These are phyloP conservation scores for Cordyceps militaris DNA, from an alignment of 2,329 filamentous ascomycete genomes.

Conservation along the genomic window DNA sequence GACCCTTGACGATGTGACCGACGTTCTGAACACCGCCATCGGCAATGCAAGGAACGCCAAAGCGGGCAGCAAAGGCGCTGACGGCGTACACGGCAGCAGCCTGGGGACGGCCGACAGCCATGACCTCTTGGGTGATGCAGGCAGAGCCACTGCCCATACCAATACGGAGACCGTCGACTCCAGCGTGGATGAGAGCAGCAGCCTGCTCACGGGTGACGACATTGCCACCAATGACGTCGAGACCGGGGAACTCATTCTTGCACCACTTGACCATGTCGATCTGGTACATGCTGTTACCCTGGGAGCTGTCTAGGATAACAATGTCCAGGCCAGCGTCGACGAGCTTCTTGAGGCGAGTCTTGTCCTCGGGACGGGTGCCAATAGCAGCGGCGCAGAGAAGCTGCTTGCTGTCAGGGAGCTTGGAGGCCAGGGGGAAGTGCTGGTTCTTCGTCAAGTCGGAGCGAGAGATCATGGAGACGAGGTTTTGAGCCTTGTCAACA, in stretches of 20 bases:
- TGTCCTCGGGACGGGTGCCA: conserved; percentile 91
- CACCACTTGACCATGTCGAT: conserved; percentile 97
- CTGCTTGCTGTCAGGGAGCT: conserved; percentile 95
- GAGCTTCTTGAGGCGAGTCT: conserved; percentile 74
- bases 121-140: conserved; percentile 99
- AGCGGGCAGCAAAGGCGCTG: conserved; percentile 78
- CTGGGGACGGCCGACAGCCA: conserved; percentile 96
- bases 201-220: conserved; percentile 97
- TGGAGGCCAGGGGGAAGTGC: conserved; percentile 92
- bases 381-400: conserved; percentile 92
- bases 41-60: conserved; percentile 95
- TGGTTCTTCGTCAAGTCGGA: conserved; percentile 99
- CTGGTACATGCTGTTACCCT: conserved; percentile 98
- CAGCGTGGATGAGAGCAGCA: conserved; percentile 82
- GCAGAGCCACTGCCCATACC: conserved; percentile 98
- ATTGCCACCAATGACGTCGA: conserved; percentile 97
- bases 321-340: conserved; percentile 94
- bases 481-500: conserved; percentile 73
- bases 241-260: conserved; percentile 74
- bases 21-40: conserved; percentile 98
- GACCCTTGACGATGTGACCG: conserved; percentile 97
- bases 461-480: conserved; percentile 85
- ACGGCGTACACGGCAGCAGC: conserved; percentile 90
- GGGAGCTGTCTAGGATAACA: conserved; percentile 89
- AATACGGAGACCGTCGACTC: conserved; percentile 92